These are phyloP conservation scores for Ceratobasidium sp. DNA, from an alignment of 1,284 basidiomycete species.

Conservation along the genomic window DNA sequence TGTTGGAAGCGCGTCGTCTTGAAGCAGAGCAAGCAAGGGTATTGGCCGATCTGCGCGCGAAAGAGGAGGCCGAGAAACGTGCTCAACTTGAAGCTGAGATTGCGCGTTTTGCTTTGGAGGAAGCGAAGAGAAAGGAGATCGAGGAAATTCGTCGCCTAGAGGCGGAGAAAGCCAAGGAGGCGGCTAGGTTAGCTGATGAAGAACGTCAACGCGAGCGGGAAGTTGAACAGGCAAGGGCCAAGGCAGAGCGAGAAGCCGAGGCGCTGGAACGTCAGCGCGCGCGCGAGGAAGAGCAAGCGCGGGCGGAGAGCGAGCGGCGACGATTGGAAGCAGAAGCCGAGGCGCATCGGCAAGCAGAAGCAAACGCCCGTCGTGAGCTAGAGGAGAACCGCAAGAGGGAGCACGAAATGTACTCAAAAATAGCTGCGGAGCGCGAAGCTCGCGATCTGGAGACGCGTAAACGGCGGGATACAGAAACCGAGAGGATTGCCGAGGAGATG, in stretches of 20 bases:
- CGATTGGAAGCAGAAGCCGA: conserved; percentile 48
- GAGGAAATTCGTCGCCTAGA: conserved; percentile 51
- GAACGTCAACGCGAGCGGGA: conserved; percentile 40
- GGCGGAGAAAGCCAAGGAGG: conserved; percentile 49
- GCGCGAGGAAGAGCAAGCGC: conserved; percentile 46
- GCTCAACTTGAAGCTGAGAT: conserved; percentile 32
- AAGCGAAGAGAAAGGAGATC: conserved; percentile 47
- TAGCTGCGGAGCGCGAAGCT: conserved; percentile 48
- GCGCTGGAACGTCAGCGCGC: conserved; percentile 38
- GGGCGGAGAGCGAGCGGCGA: conserved; percentile 47
- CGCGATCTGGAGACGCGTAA: conserved; percentile 23
- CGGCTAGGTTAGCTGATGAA: conserved; percentile 43
- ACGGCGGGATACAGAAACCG: conserved; percentile 43
- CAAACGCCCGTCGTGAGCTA: conserved; percentile 41
- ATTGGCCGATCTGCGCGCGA: conserved; percentile 10
- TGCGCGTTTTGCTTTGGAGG: conserved; percentile 48
- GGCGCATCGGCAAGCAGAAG: conserved; percentile 34
- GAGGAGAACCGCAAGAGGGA: conserved; percentile 55
- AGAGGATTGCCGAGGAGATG: conserved; percentile 38
- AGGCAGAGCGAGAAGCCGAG: conserved; percentile 41
- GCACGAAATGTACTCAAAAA: conserved; percentile 48
- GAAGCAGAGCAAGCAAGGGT: conserved; percentile 46
- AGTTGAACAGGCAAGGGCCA: conserved; percentile 43
- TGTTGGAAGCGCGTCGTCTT: conserved; percentile 49
- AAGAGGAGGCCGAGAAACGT: conserved; percentile 28